Percentiles rank a stretch among this genome's conserved stretches.
Conservation (phyloP, 2,329 filamentous ascomycete genomes). For the Nannizzia gypsea region DNA sequence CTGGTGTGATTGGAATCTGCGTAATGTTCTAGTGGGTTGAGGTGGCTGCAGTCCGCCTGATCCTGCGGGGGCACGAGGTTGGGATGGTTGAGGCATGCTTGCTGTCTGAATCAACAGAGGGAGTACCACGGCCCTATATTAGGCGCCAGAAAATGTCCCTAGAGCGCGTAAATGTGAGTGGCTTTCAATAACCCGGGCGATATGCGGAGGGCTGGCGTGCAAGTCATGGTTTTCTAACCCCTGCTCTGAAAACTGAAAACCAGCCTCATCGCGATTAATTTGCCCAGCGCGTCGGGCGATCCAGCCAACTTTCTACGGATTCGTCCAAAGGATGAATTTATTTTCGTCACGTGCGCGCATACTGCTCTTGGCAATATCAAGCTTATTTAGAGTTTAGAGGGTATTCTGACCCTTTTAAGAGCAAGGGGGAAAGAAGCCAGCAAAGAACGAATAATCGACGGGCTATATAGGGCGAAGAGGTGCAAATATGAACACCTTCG, state of each 20-base stretch:
- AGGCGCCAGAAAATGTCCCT: not conserved
- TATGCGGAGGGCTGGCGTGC: not conserved
- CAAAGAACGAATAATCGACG: not conserved
- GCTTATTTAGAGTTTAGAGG: not conserved
- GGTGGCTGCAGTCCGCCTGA: slow-evolving; percentile 25
- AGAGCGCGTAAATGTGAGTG: not conserved
- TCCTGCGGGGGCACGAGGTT: slow-evolving; percentile 5
- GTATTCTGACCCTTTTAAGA: not conserved
- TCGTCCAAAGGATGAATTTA: not conserved
- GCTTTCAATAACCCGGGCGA: not conserved
- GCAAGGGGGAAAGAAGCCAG: not conserved
- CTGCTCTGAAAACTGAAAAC: not conserved
- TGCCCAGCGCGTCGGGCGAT: not conserved
- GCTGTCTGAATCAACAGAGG: not conserved
- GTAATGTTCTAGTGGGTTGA: slow-evolving; percentile 54
- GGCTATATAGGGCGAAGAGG: not conserved
- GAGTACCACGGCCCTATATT: not conserved
- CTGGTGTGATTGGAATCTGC: slow-evolving; percentile 66
- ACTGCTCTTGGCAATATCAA: not conserved
- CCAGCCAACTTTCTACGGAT: not conserved
- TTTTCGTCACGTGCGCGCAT: not conserved
- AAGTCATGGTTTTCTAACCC: not conserved
- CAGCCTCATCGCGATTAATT: not conserved
- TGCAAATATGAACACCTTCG: not conserved
- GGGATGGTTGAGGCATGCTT: slow-evolving; percentile 7